phyloP scores from a whole-genome alignment of 768 basidiomycete genomes.

The Kwoniella bestiolae region DNA sequence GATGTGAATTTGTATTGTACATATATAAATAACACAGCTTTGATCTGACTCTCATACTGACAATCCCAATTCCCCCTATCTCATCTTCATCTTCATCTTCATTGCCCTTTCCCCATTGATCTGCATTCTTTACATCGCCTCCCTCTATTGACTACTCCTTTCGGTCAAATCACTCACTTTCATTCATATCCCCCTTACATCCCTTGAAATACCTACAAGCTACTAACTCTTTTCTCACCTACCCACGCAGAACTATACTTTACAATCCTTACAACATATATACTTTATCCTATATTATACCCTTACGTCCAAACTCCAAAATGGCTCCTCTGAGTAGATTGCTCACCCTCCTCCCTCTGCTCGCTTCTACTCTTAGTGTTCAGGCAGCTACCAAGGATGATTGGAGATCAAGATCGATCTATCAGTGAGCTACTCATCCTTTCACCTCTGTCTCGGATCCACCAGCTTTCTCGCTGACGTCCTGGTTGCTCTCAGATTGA shows the following conservation, averaged over 20 bases:
- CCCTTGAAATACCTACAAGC: background rate
- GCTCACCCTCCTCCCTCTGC: constrained; percentile 26
- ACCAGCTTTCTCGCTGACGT: background rate
- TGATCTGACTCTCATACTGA: background rate
- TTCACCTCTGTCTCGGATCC: background rate
- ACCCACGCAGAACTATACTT: background rate
- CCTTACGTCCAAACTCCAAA: background rate
- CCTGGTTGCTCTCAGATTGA: constrained; percentile 29
- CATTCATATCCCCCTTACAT: background rate
- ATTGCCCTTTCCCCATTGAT: background rate
- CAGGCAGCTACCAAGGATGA: constrained; percentile 41
- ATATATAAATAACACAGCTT: background rate
- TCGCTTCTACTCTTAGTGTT: constrained; percentile 16
- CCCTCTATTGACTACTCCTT: background rate
- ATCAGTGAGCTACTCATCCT: constrained; percentile 33
- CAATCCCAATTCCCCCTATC: background rate
- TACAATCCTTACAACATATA: background rate
- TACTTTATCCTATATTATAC: background rate
- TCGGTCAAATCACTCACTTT: background rate
- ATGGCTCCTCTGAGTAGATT: constrained; percentile 12
- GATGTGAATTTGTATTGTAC: background rate
- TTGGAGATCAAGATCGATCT: constrained; percentile 46
- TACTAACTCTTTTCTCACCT: background rate
- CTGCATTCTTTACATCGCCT: too few species aligned
- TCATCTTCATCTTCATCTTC: background rate